Evolutionary conservation across 2,329 filamentous ascomycete genomes (phyloP).

Genomic region (Salinomyces thailandicus): DNA sequence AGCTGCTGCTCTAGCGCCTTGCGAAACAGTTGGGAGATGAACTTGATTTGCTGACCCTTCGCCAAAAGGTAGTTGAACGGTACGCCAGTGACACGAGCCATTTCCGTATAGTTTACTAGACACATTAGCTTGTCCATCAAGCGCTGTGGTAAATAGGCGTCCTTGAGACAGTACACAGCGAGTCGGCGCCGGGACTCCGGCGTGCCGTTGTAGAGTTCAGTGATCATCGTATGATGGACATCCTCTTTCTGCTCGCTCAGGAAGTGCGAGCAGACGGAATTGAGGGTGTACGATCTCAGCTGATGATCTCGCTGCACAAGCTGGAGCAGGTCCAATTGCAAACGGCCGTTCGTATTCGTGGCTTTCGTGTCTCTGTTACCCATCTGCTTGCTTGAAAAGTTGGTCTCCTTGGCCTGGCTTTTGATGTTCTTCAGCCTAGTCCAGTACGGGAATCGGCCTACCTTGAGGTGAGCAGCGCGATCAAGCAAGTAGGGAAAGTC

Average conservation of each 20-base stretch:
- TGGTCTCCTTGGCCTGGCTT: constrained; percentile 66
- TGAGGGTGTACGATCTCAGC: constrained; percentile 89
- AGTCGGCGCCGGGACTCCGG: constrained; percentile 82
- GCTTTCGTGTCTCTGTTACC: constrained; percentile 88
- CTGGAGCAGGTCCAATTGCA: constrained; percentile 91
- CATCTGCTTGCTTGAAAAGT: constrained; percentile 96
- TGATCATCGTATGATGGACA: constrained; percentile 98
- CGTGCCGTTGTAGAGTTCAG: constrained; percentile 92
- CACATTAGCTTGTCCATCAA: constrained; percentile 97
- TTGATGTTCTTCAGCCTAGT: constrained; percentile 61
- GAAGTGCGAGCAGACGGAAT: constrained; percentile 92
- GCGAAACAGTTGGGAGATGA: constrained; percentile 91
- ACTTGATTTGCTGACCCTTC: constrained; percentile 92
- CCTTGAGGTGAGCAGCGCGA: constrained; percentile 73
- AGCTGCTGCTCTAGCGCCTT: constrained; percentile 89
- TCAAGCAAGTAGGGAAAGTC: constrained; percentile 95
- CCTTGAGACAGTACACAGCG: constrained; percentile 93
- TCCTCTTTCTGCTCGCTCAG: constrained; percentile 97
- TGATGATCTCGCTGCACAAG: constrained; percentile 91
- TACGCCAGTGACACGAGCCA: constrained; percentile 97
- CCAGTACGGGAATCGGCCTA: constrained; percentile 74
- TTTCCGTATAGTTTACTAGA: constrained; percentile 97
- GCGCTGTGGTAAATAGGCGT: constrained; percentile 87
- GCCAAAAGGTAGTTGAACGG: constrained; percentile 91
- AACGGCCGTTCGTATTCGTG: constrained; percentile 86